Conservation (phyloP, 805 yeast genomes). For the Candida easanensis region DNA sequence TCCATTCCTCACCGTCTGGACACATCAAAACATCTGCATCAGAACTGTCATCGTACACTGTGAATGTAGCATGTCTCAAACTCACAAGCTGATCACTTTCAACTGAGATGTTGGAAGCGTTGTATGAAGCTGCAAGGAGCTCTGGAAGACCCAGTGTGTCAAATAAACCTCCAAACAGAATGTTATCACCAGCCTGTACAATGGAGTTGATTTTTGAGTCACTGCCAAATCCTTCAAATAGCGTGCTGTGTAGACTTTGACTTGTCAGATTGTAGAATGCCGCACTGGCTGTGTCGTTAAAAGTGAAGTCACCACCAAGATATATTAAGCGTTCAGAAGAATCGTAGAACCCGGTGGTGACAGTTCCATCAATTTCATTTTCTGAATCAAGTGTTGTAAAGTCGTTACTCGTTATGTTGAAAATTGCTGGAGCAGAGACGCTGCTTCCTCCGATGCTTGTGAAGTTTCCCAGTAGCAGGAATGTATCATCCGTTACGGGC, state of each 20-base stretch:
- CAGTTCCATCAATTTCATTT: constrained; percentile 32
- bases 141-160: constrained; percentile 37
- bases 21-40: constrained; percentile 40
- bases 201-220: constrained; percentile 63
- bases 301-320: constrained; percentile 76
- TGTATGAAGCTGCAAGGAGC: constrained; percentile 28
- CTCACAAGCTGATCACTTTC: constrained; percentile 63
- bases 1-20: constrained; percentile 60
- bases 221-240: constrained; percentile 75
- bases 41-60: constrained; percentile 36
- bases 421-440: constrained; percentile 31
- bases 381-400: constrained; percentile 28
- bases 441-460: constrained; percentile 20
- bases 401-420: constrained; percentile 30
- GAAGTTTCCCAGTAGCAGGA: constrained; percentile 31
- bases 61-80: constrained; percentile 51
- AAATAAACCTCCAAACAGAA: constrained; percentile 82
- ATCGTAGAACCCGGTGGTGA: constrained; percentile 49
- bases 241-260: constrained; percentile 42
- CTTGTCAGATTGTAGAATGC: constrained; percentile 57
- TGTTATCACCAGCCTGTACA: constrained; percentile 43
- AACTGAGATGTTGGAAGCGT: constrained; percentile 38
- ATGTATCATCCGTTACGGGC: constrained; percentile 31
- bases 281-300: constrained; percentile 52
- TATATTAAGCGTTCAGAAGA: constrained; percentile 48